Evolutionary conservation across 208 protist species (phyloP).

Genomic region (Kentomonas sorsogonicus): DNA sequence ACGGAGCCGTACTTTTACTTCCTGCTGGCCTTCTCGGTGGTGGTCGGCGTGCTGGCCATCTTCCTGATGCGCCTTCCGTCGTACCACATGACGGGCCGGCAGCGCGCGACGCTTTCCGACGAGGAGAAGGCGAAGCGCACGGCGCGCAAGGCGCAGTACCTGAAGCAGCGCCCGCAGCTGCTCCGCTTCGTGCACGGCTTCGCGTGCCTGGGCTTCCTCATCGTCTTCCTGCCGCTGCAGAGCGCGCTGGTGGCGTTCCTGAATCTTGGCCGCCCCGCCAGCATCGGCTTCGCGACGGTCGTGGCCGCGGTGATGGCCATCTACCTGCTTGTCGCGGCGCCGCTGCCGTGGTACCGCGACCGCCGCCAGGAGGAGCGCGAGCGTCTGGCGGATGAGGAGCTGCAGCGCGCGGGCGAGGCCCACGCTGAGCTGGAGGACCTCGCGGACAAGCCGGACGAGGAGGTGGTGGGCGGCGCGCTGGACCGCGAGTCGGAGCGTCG

Average conservation of each 20-base stretch:
- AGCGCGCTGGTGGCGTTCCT: slow-evolving; percentile 9
- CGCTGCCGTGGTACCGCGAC: not conserved
- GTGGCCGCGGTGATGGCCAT: slow-evolving; percentile 12
- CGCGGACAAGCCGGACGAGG: not conserved
- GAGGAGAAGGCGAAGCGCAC: slow-evolving; percentile 11
- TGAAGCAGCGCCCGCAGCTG: slow-evolving; percentile 21
- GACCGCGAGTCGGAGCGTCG: not conserved
- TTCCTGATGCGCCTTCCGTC: slow-evolving; percentile 25
- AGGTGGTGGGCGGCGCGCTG: not conserved
- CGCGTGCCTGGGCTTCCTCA: slow-evolving; percentile 20
- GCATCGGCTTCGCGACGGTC: slow-evolving; percentile 22
- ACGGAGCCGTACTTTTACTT: slow-evolving; percentile 29
- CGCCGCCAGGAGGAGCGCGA: not conserved
- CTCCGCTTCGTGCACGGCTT: slow-evolving; percentile 26
- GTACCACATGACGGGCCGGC: slow-evolving; percentile 23
- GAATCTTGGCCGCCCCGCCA: slow-evolving; percentile 3
- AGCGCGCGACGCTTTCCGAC: slow-evolving; percentile 7
- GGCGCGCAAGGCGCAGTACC: slow-evolving; percentile 18
- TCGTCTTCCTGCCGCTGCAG: slow-evolving; percentile 26
- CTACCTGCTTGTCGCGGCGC: slow-evolving; percentile 16
- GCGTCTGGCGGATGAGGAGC: not conserved
- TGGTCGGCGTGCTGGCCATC: slow-evolving; percentile 19
- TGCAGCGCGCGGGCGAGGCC: not conserved
- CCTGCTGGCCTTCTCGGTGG: slow-evolving; percentile 14
- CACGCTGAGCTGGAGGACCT: not conserved